A percentile compares a stretch with the other conserved stretches of the same genome.
phyloP scores from a whole-genome alignment of 2,329 filamentous ascomycete genomes.

The Monosporascus sp. region DNA sequence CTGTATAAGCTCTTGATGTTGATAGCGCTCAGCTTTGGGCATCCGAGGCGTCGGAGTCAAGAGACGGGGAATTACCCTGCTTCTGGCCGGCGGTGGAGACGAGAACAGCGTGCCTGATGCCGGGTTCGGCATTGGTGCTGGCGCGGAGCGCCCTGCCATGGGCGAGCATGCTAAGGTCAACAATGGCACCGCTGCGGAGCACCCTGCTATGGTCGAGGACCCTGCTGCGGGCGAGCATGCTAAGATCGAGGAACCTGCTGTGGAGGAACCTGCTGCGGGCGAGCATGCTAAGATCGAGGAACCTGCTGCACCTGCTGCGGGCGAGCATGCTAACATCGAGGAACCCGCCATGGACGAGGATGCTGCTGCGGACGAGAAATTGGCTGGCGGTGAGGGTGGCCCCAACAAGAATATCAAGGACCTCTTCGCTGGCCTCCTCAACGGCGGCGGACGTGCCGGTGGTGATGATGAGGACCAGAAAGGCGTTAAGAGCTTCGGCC shows the following conservation, averaged over 20 bases:
- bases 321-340: constrained; percentile 7
- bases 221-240: background rate
- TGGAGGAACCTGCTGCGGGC: background rate
- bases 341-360: background rate
- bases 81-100: background rate
- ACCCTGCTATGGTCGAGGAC: constrained; percentile 1
- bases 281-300: background rate
- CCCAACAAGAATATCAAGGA: too few species aligned
- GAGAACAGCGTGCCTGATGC: background rate
- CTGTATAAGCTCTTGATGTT: background rate
- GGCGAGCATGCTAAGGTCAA: background rate
- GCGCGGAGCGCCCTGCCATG: background rate
- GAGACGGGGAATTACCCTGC: background rate
- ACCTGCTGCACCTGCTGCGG: background rate
- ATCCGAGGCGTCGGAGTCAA: background rate
- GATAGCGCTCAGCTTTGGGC: background rate
- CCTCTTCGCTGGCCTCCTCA: too few species aligned
- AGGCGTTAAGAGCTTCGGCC: background rate
- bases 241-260: constrained; percentile 3
- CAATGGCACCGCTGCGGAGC: background rate
- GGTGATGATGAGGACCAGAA: background rate
- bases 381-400: background rate
- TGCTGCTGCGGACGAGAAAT: background rate
- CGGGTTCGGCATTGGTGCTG: background rate
- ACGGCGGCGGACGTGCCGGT: background rate